Evolutionary conservation across 352 stramenopile species (phyloP), one percentile per base, ranked within the genome.

Genomic region (Globisporangium spinosum): DNA sequence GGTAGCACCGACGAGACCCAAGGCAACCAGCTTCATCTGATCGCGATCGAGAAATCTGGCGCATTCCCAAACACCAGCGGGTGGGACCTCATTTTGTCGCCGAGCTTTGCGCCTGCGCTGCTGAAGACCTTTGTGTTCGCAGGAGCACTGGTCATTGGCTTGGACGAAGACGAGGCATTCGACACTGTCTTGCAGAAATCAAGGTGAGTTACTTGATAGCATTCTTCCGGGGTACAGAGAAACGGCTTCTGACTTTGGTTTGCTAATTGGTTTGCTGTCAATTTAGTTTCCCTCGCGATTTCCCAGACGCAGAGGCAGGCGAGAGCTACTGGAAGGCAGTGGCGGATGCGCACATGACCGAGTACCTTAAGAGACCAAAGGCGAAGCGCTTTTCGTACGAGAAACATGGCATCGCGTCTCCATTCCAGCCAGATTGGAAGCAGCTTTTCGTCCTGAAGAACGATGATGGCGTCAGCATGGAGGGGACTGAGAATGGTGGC

Each of bases 211-310:
- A 7, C 9, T 20, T 40, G 22, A 40, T n/a, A 55, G 57, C 7
- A 5, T 2, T 10, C 17, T 1, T 58, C 53, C 23, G 17, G 61
- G 29, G 34, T 35, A 45, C 12, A n/a, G 15, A 49, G 15, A 7
- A 20, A 9, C 6, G 13, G 40, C 4, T 15, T 58, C 13, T 59
- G 27, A 43, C 15, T 8, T 59, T 40, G 25, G 5, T 17, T 10
- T 32, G 47, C 13, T 72, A 15, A 38, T 49, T 13, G 29, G 64
- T 27, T 12, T 68, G 32, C 15, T 15, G 13, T 55, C 32, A 10
- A 35, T 35, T 75, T 32, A 94, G 85, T 55, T 95, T 94, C 70
- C 88, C 88, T 7, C 71, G 82, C 6, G 88, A 95, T 70, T 95
- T 82, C 51, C 88, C 88, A 0, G 88, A 94, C 56, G 87, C 88